Conservation (phyloP, 805 yeast genomes). For the Scheffersomyces coipomensis region DNA sequence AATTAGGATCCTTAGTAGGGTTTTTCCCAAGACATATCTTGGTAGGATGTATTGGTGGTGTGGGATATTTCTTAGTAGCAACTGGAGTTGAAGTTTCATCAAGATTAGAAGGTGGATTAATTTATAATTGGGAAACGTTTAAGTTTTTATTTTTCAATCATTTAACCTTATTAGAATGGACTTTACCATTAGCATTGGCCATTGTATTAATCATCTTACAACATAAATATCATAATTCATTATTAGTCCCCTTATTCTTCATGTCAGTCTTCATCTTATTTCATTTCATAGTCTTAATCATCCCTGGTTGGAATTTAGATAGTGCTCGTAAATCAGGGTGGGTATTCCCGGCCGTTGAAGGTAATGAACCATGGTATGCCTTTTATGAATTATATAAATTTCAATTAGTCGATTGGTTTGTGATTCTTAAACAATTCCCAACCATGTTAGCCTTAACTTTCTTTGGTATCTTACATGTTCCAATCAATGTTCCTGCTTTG, state of each 20-base stretch:
- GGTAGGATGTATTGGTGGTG: constrained; percentile 98
- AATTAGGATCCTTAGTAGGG: constrained; percentile 83
- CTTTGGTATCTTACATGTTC: constrained; percentile 94
- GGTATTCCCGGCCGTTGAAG: constrained; percentile 69
- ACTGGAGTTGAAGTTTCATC: constrained; percentile 94
- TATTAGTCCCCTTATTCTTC: constrained; percentile 80
- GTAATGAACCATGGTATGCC: constrained; percentile 83
- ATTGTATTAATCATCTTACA: constrained; percentile 56
- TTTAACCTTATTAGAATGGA: constrained; percentile 50
- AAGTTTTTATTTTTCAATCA: constrained; percentile 43
- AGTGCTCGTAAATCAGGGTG: constrained; percentile 74
- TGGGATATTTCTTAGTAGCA: constrained; percentile 85
- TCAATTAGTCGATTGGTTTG: constrained; percentile 69
- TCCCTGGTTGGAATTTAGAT: constrained; percentile 65
- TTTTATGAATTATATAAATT: constrained; percentile 77
- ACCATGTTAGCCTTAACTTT: constrained; percentile 95
- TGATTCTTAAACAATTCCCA: constrained; percentile 70
- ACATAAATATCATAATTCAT: constrained; percentile 56
- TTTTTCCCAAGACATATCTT: constrained; percentile 95
- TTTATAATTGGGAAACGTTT: constrained; percentile 60
- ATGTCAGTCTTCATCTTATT: constrained; percentile 66
- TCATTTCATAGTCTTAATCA: constrained; percentile 62
- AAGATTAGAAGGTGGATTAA: constrained; percentile 69
- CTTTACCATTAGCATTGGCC: constrained; percentile 66
- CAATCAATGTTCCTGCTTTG: constrained; percentile 95